These are phyloP conservation scores for Chalciporus chontae DNA, from an alignment of 768 basidiomycete species.

Conservation along the genomic window DNA sequence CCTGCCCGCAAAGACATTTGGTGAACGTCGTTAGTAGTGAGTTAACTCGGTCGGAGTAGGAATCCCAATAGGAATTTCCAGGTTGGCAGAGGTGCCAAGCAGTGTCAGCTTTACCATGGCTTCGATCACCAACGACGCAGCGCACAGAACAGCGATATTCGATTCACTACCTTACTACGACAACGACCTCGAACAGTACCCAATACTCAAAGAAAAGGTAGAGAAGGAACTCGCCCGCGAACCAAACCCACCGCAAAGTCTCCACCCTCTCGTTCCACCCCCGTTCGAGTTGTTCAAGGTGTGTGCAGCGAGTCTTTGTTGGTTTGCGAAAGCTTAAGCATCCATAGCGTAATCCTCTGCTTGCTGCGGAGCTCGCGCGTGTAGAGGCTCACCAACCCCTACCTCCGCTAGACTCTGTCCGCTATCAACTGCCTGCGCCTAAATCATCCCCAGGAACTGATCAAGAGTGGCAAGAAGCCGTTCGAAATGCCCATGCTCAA, in stretches of 20 bases:
- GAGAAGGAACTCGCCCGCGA: conserved; percentile 75
- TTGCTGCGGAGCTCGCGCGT: conserved; percentile 71
- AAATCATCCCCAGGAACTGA: conserved; percentile 58
- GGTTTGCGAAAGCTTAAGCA: neutral
- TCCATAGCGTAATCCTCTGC: conserved; percentile 58
- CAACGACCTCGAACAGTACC: conserved; percentile 80
- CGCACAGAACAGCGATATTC: conserved; percentile 39
- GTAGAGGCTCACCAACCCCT: conserved; percentile 67
- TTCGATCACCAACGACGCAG: conserved; percentile 7
- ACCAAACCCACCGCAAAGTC: conserved; percentile 51
- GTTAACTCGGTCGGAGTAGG: conserved; percentile 24
- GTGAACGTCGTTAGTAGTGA: conserved; percentile 2
- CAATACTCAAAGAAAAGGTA: conserved; percentile 68
- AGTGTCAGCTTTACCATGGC: conserved; percentile 25
- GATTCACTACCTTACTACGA: conserved; percentile 95
- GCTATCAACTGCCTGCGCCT: conserved; percentile 75
- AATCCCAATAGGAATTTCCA: conserved; percentile 9
- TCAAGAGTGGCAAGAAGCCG: conserved; percentile 70
- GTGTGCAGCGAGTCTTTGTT: conserved; percentile 22
- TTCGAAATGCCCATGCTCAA: conserved; percentile 77
- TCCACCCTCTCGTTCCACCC: conserved; percentile 74
- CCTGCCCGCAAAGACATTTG: conserved; percentile 46
- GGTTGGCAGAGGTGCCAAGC: neutral
- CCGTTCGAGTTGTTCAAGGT: conserved; percentile 66
- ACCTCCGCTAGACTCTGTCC: conserved; percentile 62